Conservation (phyloP, 2,329 filamentous ascomycete species). For the Penicillium paneum region DNA sequence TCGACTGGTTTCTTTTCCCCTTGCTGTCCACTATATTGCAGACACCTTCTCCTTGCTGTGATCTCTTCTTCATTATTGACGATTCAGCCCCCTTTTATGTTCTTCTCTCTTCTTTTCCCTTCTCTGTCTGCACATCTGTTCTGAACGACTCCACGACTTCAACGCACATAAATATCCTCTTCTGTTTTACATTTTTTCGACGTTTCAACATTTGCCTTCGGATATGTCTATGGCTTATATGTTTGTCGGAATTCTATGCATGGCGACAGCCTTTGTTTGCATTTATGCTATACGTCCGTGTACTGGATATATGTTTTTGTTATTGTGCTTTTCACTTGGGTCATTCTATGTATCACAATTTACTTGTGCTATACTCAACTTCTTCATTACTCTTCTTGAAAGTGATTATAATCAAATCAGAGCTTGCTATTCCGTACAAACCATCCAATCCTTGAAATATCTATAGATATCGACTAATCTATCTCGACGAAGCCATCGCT, state of each 20-base stretch:
- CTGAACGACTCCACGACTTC: slow-evolving; percentile 1
- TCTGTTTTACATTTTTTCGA: slow-evolving; percentile 3
- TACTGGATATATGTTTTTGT: slow-evolving; percentile 9
- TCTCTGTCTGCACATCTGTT: not conserved
- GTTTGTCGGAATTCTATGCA: slow-evolving; percentile 4
- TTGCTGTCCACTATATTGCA: not conserved
- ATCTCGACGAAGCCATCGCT: not conserved
- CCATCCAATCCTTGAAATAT: not conserved
- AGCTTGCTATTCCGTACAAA: not conserved
- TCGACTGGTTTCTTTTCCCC: slow-evolving; percentile 1
- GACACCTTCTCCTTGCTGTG: not conserved
- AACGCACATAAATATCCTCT: slow-evolving; percentile 6
- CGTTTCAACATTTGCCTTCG: not conserved
- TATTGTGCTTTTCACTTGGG: not conserved
- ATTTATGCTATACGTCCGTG: not conserved
- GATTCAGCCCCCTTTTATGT: not conserved
- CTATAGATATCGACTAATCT: not conserved
- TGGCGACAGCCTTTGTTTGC: slow-evolving; percentile 5
- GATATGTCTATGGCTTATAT: not conserved
- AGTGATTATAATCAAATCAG: not conserved
- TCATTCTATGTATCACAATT: not conserved
- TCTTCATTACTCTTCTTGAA: not conserved
- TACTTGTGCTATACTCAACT: not conserved
- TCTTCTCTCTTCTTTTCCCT: not conserved
- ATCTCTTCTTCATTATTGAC: not conserved